Conservation (phyloP, 306 rosid genomes). For the Alnus rubra region DNA sequence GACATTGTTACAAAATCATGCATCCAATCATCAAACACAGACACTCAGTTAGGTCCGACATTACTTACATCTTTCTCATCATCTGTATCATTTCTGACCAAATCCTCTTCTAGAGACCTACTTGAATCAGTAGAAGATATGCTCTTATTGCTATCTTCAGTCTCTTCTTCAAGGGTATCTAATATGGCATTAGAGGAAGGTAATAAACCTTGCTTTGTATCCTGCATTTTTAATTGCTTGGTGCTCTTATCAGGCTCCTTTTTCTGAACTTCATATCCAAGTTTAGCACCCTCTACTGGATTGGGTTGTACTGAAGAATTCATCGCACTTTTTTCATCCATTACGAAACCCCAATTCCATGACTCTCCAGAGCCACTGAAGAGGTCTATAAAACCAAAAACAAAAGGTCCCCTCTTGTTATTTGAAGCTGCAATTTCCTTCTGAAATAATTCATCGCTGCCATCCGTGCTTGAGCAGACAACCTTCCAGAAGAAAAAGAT, state of each 20-base stretch:
- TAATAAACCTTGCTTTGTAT: constrained; percentile 37
- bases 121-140: constrained; percentile 48
- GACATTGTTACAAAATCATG: neutral
- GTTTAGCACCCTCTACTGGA: constrained; percentile 44
- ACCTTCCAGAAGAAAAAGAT: constrained; percentile 48
- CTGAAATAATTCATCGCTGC: constrained; percentile 49
- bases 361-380: constrained; percentile 88
- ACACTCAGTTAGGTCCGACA: constrained; percentile 23
- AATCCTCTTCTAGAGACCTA: constrained; percentile 40
- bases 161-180: constrained; percentile 58
- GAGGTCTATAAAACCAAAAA: constrained; percentile 85
- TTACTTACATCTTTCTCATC: constrained; percentile 65
- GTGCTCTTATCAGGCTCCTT: constrained; percentile 50
- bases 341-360: constrained; percentile 82
- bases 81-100: constrained; percentile 30
- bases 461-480: constrained; percentile 38
- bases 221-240: constrained; percentile 35
- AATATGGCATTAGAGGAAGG: constrained; percentile 44
- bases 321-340: constrained; percentile 56
- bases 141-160: constrained; percentile 56
- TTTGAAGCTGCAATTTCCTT: constrained; percentile 53
- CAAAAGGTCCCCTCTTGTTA: constrained; percentile 61
- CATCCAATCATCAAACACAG: constrained; percentile 22
- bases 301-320: constrained; percentile 40
- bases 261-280: constrained; percentile 37